These are phyloP conservation scores for Nidula niveotomentosa DNA, from an alignment of 1,284 basidiomycete genomes.

Conservation along the genomic window DNA sequence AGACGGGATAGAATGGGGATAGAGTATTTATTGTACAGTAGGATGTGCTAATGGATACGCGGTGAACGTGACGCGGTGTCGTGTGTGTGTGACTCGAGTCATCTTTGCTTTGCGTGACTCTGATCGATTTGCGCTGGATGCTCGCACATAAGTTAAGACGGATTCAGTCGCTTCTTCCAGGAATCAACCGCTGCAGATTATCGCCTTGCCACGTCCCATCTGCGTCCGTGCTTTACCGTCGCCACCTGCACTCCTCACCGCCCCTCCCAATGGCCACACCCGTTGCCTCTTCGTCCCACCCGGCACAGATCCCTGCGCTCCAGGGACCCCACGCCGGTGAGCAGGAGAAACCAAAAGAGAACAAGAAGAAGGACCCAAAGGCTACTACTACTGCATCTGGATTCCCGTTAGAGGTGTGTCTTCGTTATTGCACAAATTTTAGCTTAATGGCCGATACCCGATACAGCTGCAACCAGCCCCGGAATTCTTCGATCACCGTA, in stretches of 20 bases:
- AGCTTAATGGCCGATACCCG: constrained; percentile 4
- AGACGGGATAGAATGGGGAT: not conserved
- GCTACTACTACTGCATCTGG: constrained; percentile 33
- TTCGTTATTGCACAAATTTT: not conserved
- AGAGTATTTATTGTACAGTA: constrained; percentile 1
- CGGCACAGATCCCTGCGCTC: constrained; percentile 34
- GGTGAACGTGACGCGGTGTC: too few relatives aligned
- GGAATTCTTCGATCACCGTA: constrained; percentile 86
- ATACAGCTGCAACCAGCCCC: constrained; percentile 80
- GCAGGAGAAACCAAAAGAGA: constrained; percentile 27
- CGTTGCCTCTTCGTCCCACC: constrained; percentile 37
- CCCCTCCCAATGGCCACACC: constrained; percentile 36
- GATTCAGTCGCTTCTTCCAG: constrained; percentile 26
- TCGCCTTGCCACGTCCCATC: constrained; percentile 24
- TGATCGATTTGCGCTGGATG: constrained; percentile 32
- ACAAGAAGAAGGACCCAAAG: constrained; percentile 56
- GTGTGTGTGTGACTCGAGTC: constrained; percentile 3
- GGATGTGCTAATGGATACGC: not conserved
- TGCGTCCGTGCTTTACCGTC: constrained; percentile 9
- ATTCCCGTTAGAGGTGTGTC: constrained; percentile 63
- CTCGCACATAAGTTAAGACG: constrained; percentile 29
- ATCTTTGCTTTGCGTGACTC: constrained; percentile 26
- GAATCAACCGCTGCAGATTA: constrained; percentile 21
- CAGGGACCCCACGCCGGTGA: constrained; percentile 28
- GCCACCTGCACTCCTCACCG: constrained; percentile 12